Conservation (phyloP, 176 grass and related monocot species). For the Triticum urartu region DNA sequence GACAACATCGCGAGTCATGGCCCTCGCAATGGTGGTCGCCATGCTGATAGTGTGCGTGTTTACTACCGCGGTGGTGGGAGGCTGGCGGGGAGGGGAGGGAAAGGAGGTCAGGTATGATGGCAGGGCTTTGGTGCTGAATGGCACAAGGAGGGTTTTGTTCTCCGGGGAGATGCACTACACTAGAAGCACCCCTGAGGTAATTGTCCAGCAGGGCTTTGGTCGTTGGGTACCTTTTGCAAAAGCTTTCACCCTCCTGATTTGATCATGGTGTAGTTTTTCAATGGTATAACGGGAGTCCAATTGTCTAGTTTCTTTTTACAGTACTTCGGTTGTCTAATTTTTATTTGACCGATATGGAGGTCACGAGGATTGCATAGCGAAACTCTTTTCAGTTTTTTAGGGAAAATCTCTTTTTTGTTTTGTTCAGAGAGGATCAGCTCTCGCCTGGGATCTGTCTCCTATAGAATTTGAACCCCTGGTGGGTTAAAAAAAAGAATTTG, state of each 20-base stretch:
- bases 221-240: background rate
- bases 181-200: slow-evolving; percentile 74
- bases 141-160: slow-evolving; percentile 58
- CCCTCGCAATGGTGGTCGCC: background rate
- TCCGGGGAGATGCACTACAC: slow-evolving; percentile 77
- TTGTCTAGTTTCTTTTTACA: background rate
- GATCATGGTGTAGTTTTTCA: background rate
- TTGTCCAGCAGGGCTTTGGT: background rate
- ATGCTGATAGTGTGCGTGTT: background rate
- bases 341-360: background rate
- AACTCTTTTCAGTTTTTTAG: background rate
- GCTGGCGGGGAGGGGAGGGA: background rate
- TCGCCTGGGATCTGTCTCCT: background rate
- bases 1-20: background rate
- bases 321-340: background rate
- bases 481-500: no score
- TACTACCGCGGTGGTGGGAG: background rate
- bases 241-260: background rate
- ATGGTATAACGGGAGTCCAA: background rate
- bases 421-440: background rate
- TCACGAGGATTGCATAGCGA: background rate
- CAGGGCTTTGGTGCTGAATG: slow-evolving; percentile 63
- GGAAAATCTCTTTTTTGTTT: background rate
- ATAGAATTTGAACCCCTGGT: background rate
- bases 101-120: slow-evolving; percentile 42